phyloP scores from a whole-genome alignment of 2,329 filamentous ascomycete species.

The Gnomoniopsis sp. region DNA sequence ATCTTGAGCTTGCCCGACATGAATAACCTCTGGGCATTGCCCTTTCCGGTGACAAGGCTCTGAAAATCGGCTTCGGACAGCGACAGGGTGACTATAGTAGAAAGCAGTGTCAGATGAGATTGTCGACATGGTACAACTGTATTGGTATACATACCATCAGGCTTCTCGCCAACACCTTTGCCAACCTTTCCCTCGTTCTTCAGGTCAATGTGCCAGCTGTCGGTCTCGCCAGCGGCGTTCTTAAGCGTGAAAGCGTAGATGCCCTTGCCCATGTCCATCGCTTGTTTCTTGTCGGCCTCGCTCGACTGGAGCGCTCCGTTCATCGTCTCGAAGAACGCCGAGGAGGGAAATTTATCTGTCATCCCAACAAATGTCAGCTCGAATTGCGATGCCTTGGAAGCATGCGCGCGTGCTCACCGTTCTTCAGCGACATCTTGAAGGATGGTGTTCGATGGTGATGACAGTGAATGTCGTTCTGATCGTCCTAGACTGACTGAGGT shows the following conservation, averaged over 20 bases:
- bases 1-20: conserved; percentile 99
- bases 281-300: conserved; percentile 72
- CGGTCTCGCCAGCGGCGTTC: conserved; percentile 75
- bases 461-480: neutral
- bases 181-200: conserved; percentile 84
- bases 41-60: conserved; percentile 79
- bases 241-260: conserved; percentile 91
- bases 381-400: neutral
- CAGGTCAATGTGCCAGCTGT: conserved; percentile 93
- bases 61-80: conserved; percentile 85
- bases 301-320: conserved; percentile 64
- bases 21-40: conserved; percentile 91
- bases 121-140: neutral
- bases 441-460: neutral
- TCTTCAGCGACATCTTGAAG: conserved; percentile 67
- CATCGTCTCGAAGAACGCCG: conserved; percentile 87
- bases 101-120: neutral
- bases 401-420: conserved; percentile 48
- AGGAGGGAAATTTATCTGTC: conserved; percentile 80
- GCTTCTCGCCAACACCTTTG: conserved; percentile 75
- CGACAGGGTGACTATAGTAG: conserved; percentile 68
- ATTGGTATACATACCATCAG: conserved; percentile 71
- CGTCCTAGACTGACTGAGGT: neutral
- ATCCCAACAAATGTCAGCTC: neutral
- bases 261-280: conserved; percentile 82